phyloP scores from a whole-genome alignment of 139 green algal species.

The Chlamydomonas schloesseri region DNA sequence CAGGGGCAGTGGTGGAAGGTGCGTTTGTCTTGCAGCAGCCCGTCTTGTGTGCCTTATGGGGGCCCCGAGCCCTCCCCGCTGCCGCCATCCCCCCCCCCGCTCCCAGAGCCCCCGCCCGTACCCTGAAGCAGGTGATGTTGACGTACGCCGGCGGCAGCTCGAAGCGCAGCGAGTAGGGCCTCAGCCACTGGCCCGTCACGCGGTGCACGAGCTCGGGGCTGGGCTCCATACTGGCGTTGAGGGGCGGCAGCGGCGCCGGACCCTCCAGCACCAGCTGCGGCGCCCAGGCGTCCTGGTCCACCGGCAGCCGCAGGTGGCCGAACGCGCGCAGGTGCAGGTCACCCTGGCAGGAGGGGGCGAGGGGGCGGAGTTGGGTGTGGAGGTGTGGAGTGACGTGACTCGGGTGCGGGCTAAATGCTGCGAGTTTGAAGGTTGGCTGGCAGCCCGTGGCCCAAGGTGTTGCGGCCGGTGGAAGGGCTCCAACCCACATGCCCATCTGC shows the following conservation, averaged over 20 bases:
- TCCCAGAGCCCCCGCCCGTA: not conserved
- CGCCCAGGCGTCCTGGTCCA: not conserved
- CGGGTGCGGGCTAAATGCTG: no score
- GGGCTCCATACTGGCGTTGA: not conserved
- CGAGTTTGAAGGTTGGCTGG: no score
- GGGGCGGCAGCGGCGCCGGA: not conserved
- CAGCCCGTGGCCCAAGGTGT: no score
- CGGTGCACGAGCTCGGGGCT: not conserved
- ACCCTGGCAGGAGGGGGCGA: no score
- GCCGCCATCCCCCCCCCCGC: not conserved
- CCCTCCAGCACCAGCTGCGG: not conserved
- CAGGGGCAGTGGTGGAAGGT: not conserved
- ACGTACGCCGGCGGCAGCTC: not conserved
- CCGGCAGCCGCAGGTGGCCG: conserved; percentile 1
- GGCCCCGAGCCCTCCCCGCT: not conserved
- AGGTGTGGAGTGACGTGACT: no score
- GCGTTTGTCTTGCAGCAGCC: no score
- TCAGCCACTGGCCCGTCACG: not conserved
- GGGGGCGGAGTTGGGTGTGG: no score
- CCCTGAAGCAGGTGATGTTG: conserved; percentile 5
- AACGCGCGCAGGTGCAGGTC: not conserved
- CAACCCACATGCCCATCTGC: no score
- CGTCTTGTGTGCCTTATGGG: no score
- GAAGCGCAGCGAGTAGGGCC: not conserved
- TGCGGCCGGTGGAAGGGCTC: no score